Evolutionary conservation across 2,329 filamentous ascomycete genomes (phyloP).

Genomic region (Whalleya microplaca): DNA sequence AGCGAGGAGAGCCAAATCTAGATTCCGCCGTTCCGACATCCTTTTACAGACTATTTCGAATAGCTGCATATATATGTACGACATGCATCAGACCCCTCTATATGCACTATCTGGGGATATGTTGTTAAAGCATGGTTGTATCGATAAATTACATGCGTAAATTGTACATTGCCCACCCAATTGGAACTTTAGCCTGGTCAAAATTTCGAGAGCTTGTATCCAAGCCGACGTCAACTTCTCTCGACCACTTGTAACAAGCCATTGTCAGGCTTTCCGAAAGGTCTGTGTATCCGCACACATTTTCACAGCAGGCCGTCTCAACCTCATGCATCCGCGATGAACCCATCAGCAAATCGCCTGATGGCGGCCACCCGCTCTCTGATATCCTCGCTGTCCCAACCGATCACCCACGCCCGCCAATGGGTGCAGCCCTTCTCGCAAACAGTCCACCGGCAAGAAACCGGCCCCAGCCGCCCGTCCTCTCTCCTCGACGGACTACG

Average conservation of each 20-base stretch:
- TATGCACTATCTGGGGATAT: too few relatives aligned
- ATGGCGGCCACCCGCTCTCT: constrained; percentile 46
- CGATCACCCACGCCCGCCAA: constrained; percentile 23
- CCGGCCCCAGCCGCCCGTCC: constrained; percentile 29
- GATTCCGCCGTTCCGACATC: constrained; percentile 15
- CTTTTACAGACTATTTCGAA: not conserved
- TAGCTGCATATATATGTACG: not conserved
- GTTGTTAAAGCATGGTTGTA: too few relatives aligned
- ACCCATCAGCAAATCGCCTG: constrained; percentile 47
- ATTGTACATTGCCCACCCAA: constrained; percentile 1
- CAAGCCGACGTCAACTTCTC: not conserved
- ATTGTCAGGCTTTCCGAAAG: not conserved
- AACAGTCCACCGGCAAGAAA: constrained; percentile 38
- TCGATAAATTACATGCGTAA: not conserved
- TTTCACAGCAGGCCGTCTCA: not conserved
- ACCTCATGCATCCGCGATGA: constrained; percentile 46
- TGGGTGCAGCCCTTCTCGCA: constrained; percentile 44
- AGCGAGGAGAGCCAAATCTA: constrained; percentile 10
- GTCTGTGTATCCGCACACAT: not conserved
- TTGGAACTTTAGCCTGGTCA: constrained; percentile 9
- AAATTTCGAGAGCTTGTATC: constrained; percentile 16
- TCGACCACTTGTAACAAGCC: not conserved
- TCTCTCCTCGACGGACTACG: constrained; percentile 19
- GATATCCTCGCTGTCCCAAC: constrained; percentile 28
- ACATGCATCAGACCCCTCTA: too few relatives aligned